Percentiles rank a stretch among this genome's conserved stretches.
These are phyloP conservation scores for Metschnikowia reukaufii DNA, from an alignment of 805 yeast species.

Conservation along the genomic window DNA sequence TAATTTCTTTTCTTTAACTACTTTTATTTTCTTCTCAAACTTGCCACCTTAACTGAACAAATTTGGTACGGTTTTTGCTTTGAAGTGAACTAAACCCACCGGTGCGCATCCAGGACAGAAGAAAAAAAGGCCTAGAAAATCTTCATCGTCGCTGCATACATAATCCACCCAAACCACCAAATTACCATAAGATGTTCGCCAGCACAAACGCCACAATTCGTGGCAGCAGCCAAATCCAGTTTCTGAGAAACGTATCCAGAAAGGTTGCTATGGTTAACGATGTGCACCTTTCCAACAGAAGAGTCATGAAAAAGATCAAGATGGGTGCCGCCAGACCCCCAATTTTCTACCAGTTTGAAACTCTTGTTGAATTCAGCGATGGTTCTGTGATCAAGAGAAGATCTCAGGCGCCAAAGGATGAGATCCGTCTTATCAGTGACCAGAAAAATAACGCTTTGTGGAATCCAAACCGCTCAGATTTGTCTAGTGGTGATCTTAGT, in stretches of 20 bases:
- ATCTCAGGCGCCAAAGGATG: slow-evolving; percentile 85
- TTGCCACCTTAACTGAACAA: too few relatives aligned
- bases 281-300: slow-evolving; percentile 44
- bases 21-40: too few relatives aligned
- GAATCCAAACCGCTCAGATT: slow-evolving; percentile 84
- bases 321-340: slow-evolving; percentile 93
- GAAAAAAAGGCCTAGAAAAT: slow-evolving; percentile 2
- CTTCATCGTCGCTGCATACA: background rate
- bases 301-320: slow-evolving; percentile 68
- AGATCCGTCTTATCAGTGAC: slow-evolving; percentile 81
- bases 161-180: background rate
- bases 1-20: too few relatives aligned
- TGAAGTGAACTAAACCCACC: too few relatives aligned
- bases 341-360: slow-evolving; percentile 85
- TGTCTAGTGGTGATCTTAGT: slow-evolving; percentile 72
- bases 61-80: too few relatives aligned
- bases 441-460: slow-evolving; percentile 84
- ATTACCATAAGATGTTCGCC: background rate
- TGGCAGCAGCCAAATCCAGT: slow-evolving; percentile 9
- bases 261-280: slow-evolving; percentile 33
- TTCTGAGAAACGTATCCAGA: slow-evolving; percentile 13
- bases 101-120: slow-evolving; percentile 1
- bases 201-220: background rate
- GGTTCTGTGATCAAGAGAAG: slow-evolving; percentile 86
- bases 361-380: slow-evolving; percentile 86